A percentile compares a stretch with the other conserved stretches of the same genome.
Evolutionary conservation across 257 asterid genomes (phyloP).

Genomic region (Rauvolfia tetraphylla): DNA sequence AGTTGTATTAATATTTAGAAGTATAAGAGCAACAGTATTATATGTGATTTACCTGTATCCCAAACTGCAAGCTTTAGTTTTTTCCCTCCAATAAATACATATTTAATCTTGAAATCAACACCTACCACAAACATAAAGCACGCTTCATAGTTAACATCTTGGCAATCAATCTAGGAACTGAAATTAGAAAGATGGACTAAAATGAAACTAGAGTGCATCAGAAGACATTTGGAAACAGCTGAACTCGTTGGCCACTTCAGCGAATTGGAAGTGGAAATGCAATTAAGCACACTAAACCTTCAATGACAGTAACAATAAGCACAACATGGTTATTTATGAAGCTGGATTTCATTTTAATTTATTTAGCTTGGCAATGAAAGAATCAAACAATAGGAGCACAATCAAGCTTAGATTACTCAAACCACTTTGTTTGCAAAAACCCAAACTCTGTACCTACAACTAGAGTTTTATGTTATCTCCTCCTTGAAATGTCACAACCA

Average conservation of each 20-base stretch:
- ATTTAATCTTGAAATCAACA: constrained; percentile 83
- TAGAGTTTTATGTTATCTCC: constrained; percentile 18
- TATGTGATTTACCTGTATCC: constrained; percentile 72
- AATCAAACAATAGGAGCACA: not conserved
- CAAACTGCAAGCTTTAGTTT: constrained; percentile 84
- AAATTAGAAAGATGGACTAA: not conserved
- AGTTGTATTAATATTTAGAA: constrained; percentile 55
- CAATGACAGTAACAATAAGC: not conserved
- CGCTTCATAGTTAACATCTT: not conserved
- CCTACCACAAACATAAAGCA: constrained; percentile 33
- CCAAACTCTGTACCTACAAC: not conserved
- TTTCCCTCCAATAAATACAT: constrained; percentile 65
- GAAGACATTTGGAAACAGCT: constrained; percentile 14
- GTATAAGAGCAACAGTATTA: constrained; percentile 30
- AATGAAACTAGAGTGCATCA: not conserved
- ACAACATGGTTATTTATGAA: not conserved
- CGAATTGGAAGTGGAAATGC: not conserved
- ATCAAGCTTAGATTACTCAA: not conserved
- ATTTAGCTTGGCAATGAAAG: constrained; percentile 4
- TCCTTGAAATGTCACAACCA: not conserved
- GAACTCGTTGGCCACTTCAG: not conserved
- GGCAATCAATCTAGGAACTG: not conserved
- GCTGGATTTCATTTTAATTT: constrained; percentile 22
- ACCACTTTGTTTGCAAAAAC: not conserved
- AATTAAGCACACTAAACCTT: not conserved